phyloP scores from a whole-genome alignment of 2,329 filamentous ascomycete species.

The Chaetoscypha palmicola region DNA sequence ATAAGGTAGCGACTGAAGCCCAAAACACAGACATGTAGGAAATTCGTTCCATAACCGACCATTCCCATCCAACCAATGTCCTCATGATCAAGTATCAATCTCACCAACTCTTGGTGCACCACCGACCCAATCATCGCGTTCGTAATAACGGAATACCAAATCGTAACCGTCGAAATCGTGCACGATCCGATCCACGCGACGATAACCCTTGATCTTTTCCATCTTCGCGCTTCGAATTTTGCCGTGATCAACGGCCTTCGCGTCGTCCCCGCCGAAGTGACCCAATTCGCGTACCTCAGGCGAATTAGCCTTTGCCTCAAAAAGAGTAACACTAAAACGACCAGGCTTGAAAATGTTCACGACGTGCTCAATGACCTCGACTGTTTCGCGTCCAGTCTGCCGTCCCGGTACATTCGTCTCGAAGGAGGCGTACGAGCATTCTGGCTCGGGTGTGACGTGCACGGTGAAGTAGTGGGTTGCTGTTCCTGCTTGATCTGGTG shows the following conservation, averaged over 20 bases:
- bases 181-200: constrained; percentile 86
- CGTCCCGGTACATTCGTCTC: constrained; percentile 94
- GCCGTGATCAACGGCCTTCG: constrained; percentile 34
- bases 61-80: neutral
- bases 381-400: constrained; percentile 80
- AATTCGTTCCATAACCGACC: neutral
- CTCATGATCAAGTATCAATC: constrained; percentile 18
- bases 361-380: constrained; percentile 87
- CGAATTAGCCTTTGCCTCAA: constrained; percentile 69
- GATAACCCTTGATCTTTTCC: constrained; percentile 79
- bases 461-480: constrained; percentile 89
- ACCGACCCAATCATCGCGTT: constrained; percentile 67
- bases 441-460: constrained; percentile 92
- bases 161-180: constrained; percentile 98
- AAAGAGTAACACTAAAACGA: constrained; percentile 94
- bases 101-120: constrained; percentile 29
- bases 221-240: constrained; percentile 39
- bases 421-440: constrained; percentile 96
- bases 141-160: constrained; percentile 92
- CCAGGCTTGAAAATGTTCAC: constrained; percentile 94
- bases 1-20: neutral
- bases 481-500: constrained; percentile 48
- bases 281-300: constrained; percentile 20
- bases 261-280: constrained; percentile 30
- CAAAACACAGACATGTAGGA: neutral